These are phyloP conservation scores for Botrytis galanthina DNA, from an alignment of 2,329 filamentous ascomycete species.

Conservation along the genomic window DNA sequence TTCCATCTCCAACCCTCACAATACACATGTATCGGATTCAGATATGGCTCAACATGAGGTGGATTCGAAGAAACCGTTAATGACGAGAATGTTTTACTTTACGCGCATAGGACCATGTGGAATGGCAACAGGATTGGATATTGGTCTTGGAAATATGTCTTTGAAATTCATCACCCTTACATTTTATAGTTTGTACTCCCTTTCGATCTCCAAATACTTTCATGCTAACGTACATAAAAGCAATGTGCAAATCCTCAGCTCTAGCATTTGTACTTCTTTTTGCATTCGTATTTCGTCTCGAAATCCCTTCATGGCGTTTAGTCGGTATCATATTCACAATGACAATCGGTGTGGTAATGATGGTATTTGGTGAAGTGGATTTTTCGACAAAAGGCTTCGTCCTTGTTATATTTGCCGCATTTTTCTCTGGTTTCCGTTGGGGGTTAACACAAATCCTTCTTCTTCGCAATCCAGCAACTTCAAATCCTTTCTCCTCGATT, in stretches of 20 bases:
- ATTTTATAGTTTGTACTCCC: slow-evolving; percentile 73
- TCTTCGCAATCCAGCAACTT: slow-evolving; percentile 88
- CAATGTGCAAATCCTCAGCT: slow-evolving; percentile 98
- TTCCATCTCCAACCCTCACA: slow-evolving; percentile 39
- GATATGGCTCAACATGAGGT: slow-evolving; percentile 35
- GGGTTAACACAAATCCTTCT: slow-evolving; percentile 96
- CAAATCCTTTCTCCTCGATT: slow-evolving; percentile 94
- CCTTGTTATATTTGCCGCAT: slow-evolving; percentile 88
- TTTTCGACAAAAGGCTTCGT: slow-evolving; percentile 86
- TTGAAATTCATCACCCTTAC: slow-evolving; percentile 95
- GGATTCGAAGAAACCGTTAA: slow-evolving; percentile 50
- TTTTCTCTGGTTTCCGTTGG: slow-evolving; percentile 97
- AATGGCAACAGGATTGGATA: slow-evolving; percentile 88
- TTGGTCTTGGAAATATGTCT: slow-evolving; percentile 92
- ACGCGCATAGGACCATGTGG: slow-evolving; percentile 91
- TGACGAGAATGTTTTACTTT: slow-evolving; percentile 89
- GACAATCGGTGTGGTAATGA: slow-evolving; percentile 93
- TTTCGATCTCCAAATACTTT: background rate
- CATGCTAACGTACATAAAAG: slow-evolving; percentile 41
- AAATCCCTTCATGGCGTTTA: slow-evolving; percentile 80
- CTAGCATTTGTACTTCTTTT: slow-evolving; percentile 94
- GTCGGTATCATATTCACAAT: slow-evolving; percentile 86
- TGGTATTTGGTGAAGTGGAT: slow-evolving; percentile 92
- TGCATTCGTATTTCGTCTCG: slow-evolving; percentile 89
- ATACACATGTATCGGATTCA: slow-evolving; percentile 33